These are phyloP conservation scores for Arctostaphylos glauca DNA, from an alignment of 148 eudicot species.

Conservation along the genomic window DNA sequence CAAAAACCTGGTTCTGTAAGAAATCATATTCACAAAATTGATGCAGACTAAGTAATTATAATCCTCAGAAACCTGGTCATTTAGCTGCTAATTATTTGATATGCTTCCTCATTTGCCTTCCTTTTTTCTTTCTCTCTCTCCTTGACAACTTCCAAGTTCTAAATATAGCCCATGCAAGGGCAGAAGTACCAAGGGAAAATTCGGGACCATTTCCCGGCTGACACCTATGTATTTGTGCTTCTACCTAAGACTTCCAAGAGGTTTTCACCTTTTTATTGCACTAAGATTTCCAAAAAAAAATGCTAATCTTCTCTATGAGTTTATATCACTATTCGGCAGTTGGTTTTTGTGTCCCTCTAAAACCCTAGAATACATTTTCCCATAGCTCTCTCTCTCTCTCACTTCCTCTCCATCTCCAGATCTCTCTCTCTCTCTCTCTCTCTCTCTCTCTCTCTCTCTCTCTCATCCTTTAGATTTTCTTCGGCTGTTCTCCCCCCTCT, in stretches of 20 bases:
- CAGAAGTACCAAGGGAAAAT: neutral
- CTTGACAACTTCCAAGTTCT: neutral
- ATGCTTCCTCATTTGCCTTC: neutral
- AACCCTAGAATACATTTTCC: neutral
- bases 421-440: neutral
- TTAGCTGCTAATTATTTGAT: neutral
- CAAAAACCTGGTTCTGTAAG: conserved; percentile 52
- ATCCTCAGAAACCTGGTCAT: neutral
- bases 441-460: neutral
- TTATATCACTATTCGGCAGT: neutral
- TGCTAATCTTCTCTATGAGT: neutral
- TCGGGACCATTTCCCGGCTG: neutral
- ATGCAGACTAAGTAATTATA: neutral
- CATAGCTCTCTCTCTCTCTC: neutral
- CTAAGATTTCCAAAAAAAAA: neutral
- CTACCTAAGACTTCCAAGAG: neutral
- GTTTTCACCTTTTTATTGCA: neutral
- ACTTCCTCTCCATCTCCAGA: neutral
- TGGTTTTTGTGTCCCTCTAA: neutral
- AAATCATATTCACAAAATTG: conserved; percentile 21
- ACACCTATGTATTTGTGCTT: neutral
- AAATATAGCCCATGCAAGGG: neutral
- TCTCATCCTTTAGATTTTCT: neutral
- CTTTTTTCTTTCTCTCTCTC: neutral
- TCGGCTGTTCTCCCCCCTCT: neutral